These are phyloP conservation scores for Nyssa sinensis DNA, from an alignment of 148 eudicot species.

Conservation along the genomic window DNA sequence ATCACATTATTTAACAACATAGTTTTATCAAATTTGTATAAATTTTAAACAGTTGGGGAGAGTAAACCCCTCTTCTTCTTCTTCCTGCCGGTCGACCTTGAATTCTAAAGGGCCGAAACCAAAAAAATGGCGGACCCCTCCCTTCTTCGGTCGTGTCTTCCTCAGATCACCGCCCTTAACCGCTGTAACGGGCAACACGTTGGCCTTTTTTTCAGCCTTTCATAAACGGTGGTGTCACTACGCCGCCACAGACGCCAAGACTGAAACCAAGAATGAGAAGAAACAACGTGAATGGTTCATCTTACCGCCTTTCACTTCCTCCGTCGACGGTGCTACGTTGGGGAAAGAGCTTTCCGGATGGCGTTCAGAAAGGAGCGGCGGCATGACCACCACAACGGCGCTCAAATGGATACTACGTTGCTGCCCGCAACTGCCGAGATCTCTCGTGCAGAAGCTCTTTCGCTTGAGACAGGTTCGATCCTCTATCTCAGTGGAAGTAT, in stretches of 20 bases:
- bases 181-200: constrained; percentile 10
- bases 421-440: constrained; percentile 80
- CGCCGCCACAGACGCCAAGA: constrained; percentile 12
- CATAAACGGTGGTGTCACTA: not conserved
- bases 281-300: constrained; percentile 53
- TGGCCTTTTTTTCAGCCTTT: not conserved
- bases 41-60: no score
- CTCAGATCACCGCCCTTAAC: constrained; percentile 21
- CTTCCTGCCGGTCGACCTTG: no score
- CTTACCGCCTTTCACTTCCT: constrained; percentile 55
- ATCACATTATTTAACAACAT: no score
- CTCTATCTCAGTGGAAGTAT: not conserved
- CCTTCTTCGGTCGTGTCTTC: constrained; percentile 28
- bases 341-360: constrained; percentile 52
- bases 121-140: constrained; percentile 20
- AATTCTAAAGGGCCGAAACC: no score
- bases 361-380: not conserved
- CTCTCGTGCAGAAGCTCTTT: constrained; percentile 89
- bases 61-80: no score
- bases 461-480: constrained; percentile 77
- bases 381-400: constrained; percentile 42
- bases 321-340: constrained; percentile 46
- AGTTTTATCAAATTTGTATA: no score
- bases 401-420: constrained; percentile 81
- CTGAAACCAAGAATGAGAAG: constrained; percentile 17